A percentile compares a stretch with the other conserved stretches of the same genome.
These are phyloP conservation scores for Botryobasidium botryosum DNA, from an alignment of 768 basidiomycete species.

Conservation along the genomic window DNA sequence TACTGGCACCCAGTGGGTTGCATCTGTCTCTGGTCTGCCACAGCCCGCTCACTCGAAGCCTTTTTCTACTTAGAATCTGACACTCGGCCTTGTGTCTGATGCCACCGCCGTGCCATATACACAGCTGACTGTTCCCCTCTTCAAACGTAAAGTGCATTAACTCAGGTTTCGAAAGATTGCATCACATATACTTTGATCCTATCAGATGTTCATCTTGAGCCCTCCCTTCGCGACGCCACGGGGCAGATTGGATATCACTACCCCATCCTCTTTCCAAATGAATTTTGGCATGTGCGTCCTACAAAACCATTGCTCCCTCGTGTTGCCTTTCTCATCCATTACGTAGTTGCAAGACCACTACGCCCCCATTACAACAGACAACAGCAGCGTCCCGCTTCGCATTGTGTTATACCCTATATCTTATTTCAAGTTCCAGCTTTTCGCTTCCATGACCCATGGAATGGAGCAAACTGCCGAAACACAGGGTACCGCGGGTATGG, in stretches of 20 bases:
- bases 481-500: conserved; percentile 27
- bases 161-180: not conserved
- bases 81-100: conserved; percentile 71
- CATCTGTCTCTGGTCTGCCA: not conserved
- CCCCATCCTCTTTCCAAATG: conserved; percentile 83
- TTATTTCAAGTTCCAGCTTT: conserved; percentile 75
- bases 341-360: conserved; percentile 45
- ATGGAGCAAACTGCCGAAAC: conserved; percentile 77
- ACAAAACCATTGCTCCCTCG: not conserved
- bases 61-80: conserved; percentile 47
- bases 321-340: not conserved
- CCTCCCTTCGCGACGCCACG: conserved; percentile 41
- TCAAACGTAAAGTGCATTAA: conserved; percentile 40
- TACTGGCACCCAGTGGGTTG: conserved; percentile 63
- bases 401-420: conserved; percentile 76
- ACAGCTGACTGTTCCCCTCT: conserved; percentile 40
- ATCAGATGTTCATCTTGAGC: conserved; percentile 46
- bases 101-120: conserved; percentile 33
- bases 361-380: conserved; percentile 65
- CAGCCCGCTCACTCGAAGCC: not conserved
- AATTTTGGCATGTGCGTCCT: conserved; percentile 52
- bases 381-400: conserved; percentile 59
- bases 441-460: conserved; percentile 66
- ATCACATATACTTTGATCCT: conserved; percentile 12
- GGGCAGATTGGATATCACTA: conserved; percentile 59